Evolutionary conservation across 2,329 filamentous ascomycete genomes (phyloP).

Genomic region (Massarina eburnea): DNA sequence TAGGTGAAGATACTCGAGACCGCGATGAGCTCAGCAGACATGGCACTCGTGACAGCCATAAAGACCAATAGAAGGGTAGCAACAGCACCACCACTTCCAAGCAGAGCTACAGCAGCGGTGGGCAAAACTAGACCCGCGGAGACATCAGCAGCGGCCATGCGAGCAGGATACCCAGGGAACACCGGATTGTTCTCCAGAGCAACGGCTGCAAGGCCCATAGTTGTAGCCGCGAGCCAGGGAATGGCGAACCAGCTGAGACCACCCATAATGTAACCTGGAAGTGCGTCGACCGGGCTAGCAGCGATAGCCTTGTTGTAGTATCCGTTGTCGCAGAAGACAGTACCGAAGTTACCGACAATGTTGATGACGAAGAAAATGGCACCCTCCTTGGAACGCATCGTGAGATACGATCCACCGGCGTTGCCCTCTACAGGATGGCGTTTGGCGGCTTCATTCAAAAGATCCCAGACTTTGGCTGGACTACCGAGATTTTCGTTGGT

Average conservation of each 20-base stretch:
- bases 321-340: conserved; percentile 80
- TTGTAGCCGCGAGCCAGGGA: conserved; percentile 85
- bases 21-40: conserved; percentile 81
- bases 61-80: conserved; percentile 81
- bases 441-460: conserved; percentile 67
- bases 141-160: conserved; percentile 74
- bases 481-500: conserved; percentile 72
- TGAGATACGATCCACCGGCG: conserved; percentile 78
- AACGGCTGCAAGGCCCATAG: conserved; percentile 80
- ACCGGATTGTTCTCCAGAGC: conserved; percentile 73
- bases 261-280: conserved; percentile 86
- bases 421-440: conserved; percentile 79
- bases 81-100: conserved; percentile 79
- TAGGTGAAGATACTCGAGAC: conserved; percentile 88
- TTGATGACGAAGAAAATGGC: conserved; percentile 92
- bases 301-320: conserved; percentile 96
- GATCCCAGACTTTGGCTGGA: conserved; percentile 75
- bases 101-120: conserved; percentile 78
- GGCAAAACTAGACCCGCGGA: conserved; percentile 82
- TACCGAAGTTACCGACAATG: conserved; percentile 80
- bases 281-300: conserved; percentile 78
- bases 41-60: conserved; percentile 86
- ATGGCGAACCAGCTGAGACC: conserved; percentile 92
- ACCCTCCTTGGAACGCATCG: conserved; percentile 79
- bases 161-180: conserved; percentile 72